Evolutionary conservation across 805 yeast species (phyloP), one percentile per base, ranked within the genome.

Genomic region (Blastobotrys parvus): DNA sequence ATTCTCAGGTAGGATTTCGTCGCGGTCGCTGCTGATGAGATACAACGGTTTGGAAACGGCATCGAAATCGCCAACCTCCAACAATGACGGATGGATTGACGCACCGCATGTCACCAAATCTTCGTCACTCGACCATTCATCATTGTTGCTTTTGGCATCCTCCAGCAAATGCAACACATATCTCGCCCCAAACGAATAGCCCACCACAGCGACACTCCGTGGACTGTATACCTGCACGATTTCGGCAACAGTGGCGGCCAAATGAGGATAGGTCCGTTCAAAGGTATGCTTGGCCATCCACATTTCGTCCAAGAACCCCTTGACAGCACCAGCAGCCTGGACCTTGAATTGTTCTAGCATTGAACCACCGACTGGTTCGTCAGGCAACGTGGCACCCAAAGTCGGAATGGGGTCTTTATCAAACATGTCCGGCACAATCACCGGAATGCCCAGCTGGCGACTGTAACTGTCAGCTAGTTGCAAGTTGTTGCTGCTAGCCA

Each of bases 271-370:
- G 3, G 58, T 53, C 23, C 53, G 45, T 35, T 60, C 62, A 38
- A 44, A 54, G 8, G 64, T 56, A 47, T 60, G 64, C 36, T 53
- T 51, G 13, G 63, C 64, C 8, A 59, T 39, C 64, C 64, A 60
- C 62, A 60, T 60, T 35, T 60, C 64, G 25, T 62, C 63, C 41
- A 52, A 41, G 41, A 60, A 60, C 15, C 63, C 63, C 29, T 59
- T 50, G 13, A 57, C 56, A 7, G 54, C 45, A 7, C 50, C 45
- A 2, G 49, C 52, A 6, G 60, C 58, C 22, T 52, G 38, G n/a
- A 52, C 42, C 37, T 57, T 56, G 36, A 60, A 38, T 15, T 22
- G 35, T 2, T 30, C 41, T 11, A 36, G 37, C 37, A 36, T 21
- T 11, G 37, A 23, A 13, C 19, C 31, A 2, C 25, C 22, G 16